Percentiles rank a stretch among this genome's conserved stretches.
Evolutionary conservation across 2,329 filamentous ascomycete species (phyloP).

Genomic region (Pestalotiopsis sp.): DNA sequence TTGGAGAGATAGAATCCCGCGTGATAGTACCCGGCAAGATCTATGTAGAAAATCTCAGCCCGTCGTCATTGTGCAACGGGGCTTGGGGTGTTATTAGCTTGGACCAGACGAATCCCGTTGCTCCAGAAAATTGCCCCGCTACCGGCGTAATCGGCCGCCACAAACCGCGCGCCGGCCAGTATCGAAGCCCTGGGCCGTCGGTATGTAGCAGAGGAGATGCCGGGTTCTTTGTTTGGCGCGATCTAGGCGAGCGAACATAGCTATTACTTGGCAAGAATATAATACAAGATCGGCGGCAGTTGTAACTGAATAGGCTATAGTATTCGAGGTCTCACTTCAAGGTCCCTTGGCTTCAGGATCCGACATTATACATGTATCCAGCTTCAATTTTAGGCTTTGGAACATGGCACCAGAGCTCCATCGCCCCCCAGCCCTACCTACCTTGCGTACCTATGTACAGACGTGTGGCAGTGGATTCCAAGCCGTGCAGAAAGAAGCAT

Average conservation of each 20-base stretch:
- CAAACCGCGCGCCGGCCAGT: neutral
- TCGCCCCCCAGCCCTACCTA: too few relatives aligned
- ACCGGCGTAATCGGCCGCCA: constrained; percentile 3
- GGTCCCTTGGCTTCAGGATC: too few relatives aligned
- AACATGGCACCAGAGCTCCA: too few relatives aligned
- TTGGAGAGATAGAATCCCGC: neutral
- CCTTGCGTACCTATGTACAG: too few relatives aligned
- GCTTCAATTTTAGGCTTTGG: too few relatives aligned
- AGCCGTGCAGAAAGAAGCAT: too few relatives aligned
- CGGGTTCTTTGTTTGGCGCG: neutral
- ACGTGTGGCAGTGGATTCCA: too few relatives aligned
- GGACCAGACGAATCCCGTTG: neutral
- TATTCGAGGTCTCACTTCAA: too few relatives aligned
- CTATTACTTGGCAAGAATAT: neutral
- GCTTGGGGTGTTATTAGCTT: neutral
- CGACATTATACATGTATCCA: too few relatives aligned
- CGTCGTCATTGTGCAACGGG: constrained; percentile 6
- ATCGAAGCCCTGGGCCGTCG: neutral
- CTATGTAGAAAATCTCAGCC: neutral
- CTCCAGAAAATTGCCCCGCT: constrained; percentile 3
- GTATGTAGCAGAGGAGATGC: neutral
- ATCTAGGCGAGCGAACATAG: too few relatives aligned
- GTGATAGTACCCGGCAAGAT: neutral
- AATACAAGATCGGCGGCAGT: neutral
- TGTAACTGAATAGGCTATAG: neutral